These are phyloP conservation scores for Chenopodium suecicum DNA, from an alignment of 148 eudicot genomes.

Conservation along the genomic window DNA sequence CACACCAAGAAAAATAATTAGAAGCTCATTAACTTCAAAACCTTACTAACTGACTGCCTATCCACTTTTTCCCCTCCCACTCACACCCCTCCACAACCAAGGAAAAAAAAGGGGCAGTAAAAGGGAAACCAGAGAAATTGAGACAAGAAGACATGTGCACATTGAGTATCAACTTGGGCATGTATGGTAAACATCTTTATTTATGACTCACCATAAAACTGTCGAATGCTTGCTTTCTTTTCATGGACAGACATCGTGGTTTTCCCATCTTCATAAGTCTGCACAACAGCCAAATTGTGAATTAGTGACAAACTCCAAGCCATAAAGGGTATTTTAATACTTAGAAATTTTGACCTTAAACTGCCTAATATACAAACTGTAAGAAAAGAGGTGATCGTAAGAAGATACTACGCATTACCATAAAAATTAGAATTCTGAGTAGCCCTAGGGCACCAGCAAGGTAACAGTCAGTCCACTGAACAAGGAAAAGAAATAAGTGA, in stretches of 20 bases:
- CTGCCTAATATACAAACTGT: neutral
- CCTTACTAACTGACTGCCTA: neutral
- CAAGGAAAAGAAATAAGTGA: conserved; percentile 66
- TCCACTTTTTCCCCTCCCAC: neutral
- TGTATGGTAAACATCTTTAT: neutral
- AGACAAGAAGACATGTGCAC: neutral
- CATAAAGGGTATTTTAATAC: neutral
- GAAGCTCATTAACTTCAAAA: neutral
- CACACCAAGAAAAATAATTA: conserved; percentile 10
- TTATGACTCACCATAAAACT: conserved; percentile 69
- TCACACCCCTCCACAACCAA: neutral
- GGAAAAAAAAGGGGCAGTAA: neutral
- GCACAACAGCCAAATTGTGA: conserved; percentile 31
- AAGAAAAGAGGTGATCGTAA: neutral
- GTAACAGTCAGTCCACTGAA: conserved; percentile 85
- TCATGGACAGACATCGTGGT: conserved; percentile 69
- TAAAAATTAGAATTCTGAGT: conserved; percentile 69
- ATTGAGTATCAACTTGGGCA: neutral
- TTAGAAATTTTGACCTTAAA: neutral
- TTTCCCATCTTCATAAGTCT: conserved; percentile 79
- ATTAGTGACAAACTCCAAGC: neutral
- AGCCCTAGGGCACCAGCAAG: conserved; percentile 90
- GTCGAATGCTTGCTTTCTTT: conserved; percentile 72
- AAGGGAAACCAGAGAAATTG: neutral
- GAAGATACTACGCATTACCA: conserved; percentile 31